These are phyloP conservation scores for Tulasnella sp. DNA, from an alignment of 768 basidiomycete genomes.

Conservation along the genomic window DNA sequence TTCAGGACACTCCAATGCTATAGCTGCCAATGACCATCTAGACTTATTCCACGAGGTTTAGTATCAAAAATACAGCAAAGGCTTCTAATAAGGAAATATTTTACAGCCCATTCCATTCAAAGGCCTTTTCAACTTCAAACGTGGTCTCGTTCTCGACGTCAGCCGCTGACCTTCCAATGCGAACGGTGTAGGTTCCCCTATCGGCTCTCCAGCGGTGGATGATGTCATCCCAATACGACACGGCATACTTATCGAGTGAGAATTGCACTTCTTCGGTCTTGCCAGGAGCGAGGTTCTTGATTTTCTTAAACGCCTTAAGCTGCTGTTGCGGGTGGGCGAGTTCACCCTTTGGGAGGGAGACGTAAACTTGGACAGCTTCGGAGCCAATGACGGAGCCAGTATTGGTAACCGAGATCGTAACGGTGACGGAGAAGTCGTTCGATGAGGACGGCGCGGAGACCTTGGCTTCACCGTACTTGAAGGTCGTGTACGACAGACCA, in stretches of 20 bases:
- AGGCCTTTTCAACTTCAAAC: slow-evolving; percentile 54
- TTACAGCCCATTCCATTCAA: slow-evolving; percentile 71
- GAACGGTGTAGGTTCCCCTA: slow-evolving; percentile 54
- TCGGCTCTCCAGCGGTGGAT: slow-evolving; percentile 55
- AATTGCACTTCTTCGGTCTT: slow-evolving; percentile 42
- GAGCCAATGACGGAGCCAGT: slow-evolving; percentile 58
- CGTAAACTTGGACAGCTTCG: slow-evolving; percentile 69
- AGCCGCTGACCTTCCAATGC: slow-evolving; percentile 57
- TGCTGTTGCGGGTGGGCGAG: slow-evolving; percentile 61
- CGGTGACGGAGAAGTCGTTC: slow-evolving; percentile 44
- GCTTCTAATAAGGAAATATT: slow-evolving; percentile 39
- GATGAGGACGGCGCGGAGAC: slow-evolving; percentile 38
- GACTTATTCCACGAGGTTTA: background rate
- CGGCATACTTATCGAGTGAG: slow-evolving; percentile 45
- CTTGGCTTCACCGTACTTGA: slow-evolving; percentile 56
- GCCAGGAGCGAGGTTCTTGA: slow-evolving; percentile 44
- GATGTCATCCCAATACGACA: slow-evolving; percentile 63
- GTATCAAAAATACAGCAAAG: background rate
- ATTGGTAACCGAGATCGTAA: slow-evolving; percentile 57
- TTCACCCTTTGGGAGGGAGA: slow-evolving; percentile 54
- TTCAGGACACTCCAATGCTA: background rate
- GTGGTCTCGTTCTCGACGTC: slow-evolving; percentile 48
- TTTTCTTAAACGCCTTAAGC: slow-evolving; percentile 57
- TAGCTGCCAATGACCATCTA: background rate
- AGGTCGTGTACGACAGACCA: slow-evolving; percentile 77